Evolutionary conservation across 192 early-diverging fungal genomes (phyloP), one percentile per base, ranked within the genome.

Genomic region (Coemansia sp.): DNA sequence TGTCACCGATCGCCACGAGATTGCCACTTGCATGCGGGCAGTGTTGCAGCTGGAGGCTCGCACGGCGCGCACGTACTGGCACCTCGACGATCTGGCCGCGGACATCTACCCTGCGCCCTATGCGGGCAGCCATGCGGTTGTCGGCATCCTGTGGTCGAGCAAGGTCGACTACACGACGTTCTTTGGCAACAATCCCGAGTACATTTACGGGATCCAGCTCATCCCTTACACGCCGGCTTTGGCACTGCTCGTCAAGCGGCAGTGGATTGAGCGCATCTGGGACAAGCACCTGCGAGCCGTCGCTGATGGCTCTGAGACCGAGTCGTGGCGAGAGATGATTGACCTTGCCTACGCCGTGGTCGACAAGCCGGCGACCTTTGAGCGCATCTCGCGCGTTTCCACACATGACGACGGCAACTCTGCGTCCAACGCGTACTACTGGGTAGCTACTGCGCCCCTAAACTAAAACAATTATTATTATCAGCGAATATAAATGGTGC

Each of bases 121-220:
- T 50, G 32, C 67, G 6, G 8, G 53, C 2, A 39, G 60, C 27
- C 62, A 66, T 20, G 65, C 67, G 0, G 35, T 77, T 5, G 76
- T 82, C 3, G 81, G 81, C 14, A 68, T 82, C 25, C 35, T 79
- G 54, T 79, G 78, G 78, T 62, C 67, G 26, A 71, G 52, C 61
- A 80, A 80, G 50, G 54, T 30, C 1, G 78, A 75, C 34, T 70
- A 54, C 49, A 52, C 67, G 8, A 75, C 71, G 9, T 80, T 58
- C 25, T 75, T 75, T 38, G 74, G 78, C 3, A 41, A 22, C 17
- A 73, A 79, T 21, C 67, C 61, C 31, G 78, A 74, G 54, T 79
- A 53, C 54, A 78, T 82, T 23, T 66, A 73, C 30, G 78, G 77
- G 5, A 82, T 82, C 51, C 81, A 82, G 59, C 50, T 77, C 29